Evolutionary conservation across 495 filamentous ascomycete species (phyloP).

Genomic region (Talaromyces stipitatus): DNA sequence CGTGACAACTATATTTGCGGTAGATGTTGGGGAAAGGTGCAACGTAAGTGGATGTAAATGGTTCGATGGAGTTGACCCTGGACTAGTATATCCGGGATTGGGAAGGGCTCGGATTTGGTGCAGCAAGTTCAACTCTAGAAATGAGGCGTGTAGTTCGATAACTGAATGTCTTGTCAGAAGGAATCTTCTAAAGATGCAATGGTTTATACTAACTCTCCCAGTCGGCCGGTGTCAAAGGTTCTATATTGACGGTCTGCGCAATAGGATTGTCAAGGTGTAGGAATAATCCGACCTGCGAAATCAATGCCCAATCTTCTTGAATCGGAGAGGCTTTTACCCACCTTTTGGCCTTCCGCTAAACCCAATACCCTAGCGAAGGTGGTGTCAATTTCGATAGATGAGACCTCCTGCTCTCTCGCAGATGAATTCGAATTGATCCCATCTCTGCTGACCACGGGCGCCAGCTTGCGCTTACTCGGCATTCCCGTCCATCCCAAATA

Average conservation of each 20-base stretch:
- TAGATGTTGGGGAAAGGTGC: constrained; percentile 92
- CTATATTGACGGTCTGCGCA: constrained; percentile 89
- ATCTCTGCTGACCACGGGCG: constrained; percentile 63
- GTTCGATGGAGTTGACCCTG: constrained; percentile 31
- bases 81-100: constrained; percentile 60
- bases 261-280: constrained; percentile 86
- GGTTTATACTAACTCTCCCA: constrained; percentile 66
- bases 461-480: constrained; percentile 76
- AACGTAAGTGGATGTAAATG: constrained; percentile 75
- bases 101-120: constrained; percentile 89
- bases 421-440: constrained; percentile 54
- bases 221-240: constrained; percentile 87
- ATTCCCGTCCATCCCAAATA: constrained; percentile 96
- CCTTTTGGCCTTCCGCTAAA: constrained; percentile 76
- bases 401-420: constrained; percentile 61
- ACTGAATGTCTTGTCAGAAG: constrained; percentile 37
- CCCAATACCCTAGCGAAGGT: constrained; percentile 81
- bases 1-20: constrained; percentile 79
- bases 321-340: constrained; percentile 31
- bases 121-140: constrained; percentile 87
- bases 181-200: neutral
- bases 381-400: constrained; percentile 79
- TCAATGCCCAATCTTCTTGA: neutral
- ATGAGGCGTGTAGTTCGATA: constrained; percentile 92
- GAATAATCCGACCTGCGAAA: constrained; percentile 49